Evolutionary conservation across 768 basidiomycete species (phyloP).

Genomic region (Russula compacta): DNA sequence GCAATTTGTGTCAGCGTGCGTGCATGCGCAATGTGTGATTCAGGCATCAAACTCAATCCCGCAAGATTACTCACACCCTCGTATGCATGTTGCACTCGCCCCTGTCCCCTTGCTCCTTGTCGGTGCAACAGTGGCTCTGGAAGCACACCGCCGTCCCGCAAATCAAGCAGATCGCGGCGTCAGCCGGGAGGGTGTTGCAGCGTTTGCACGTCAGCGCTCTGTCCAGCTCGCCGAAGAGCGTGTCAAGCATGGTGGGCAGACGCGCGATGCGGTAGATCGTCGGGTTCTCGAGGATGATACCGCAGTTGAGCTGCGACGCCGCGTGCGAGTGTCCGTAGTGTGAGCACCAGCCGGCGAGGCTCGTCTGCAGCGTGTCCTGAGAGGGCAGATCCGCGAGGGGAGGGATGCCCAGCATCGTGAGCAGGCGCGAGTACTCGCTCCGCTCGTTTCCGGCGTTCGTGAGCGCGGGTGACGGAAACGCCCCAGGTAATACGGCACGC

Average conservation of each 20-base stretch:
- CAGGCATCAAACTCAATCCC: neutral
- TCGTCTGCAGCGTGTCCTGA: conserved; percentile 82
- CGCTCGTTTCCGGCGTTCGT: conserved; percentile 32
- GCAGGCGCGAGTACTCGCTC: conserved; percentile 73
- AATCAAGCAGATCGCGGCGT: conserved; percentile 85
- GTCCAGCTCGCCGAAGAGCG: conserved; percentile 66
- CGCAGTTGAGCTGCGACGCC: conserved; percentile 69
- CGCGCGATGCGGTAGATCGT: conserved; percentile 72
- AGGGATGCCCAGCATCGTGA: conserved; percentile 70
- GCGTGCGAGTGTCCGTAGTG: conserved; percentile 80
- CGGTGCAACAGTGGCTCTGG: conserved; percentile 87
- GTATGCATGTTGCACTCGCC: conserved; percentile 97
- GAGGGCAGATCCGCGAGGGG: conserved; percentile 68
- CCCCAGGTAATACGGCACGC: conserved; percentile 58
- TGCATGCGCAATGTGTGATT: neutral
- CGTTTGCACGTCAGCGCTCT: conserved; percentile 63
- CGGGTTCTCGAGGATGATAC: conserved; percentile 75
- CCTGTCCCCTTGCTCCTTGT: conserved; percentile 49
- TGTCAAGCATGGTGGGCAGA: conserved; percentile 76
- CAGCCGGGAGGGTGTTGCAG: conserved; percentile 71
- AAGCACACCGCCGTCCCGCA: conserved; percentile 86
- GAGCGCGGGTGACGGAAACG: conserved; percentile 44
- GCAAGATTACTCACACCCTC: conserved; percentile 43
- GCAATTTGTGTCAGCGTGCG: neutral
- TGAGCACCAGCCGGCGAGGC: conserved; percentile 83